Evolutionary conservation across 306 rosid species (phyloP), one percentile per base, ranked within the genome.

Genomic region (Quercus parvula): DNA sequence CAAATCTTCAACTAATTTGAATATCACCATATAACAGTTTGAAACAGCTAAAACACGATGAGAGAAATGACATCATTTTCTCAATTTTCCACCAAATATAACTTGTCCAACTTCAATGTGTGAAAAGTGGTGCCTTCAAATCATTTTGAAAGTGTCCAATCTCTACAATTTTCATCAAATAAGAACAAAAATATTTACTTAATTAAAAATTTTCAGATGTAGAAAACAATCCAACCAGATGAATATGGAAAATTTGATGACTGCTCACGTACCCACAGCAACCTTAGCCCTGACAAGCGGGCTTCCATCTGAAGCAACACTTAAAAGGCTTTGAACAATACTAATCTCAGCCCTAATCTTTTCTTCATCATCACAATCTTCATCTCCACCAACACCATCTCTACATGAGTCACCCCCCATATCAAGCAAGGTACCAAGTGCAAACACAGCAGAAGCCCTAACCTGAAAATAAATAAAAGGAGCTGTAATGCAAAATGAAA

Each of bases 231-330:
- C 75, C 56, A 51, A 80, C 64, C 56, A 58, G 27, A 76, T n/a
- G 15, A 41, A 82, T 20, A 74, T 33, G 44, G 71, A 78, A 59
- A 68, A 75, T 73, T 68, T 67, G 71, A 83, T 75, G 73, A 77
- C 56, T 54, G 61, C 77, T 86, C 77, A 89, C 99, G 73, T 93
- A 96, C 99, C 99, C 71, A 90, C 98, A 77, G 97, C 97, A 78
- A 91, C 98, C 88, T 93, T 98, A 1, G 97, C 94, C 91, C 99
- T 89, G 85, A 96, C 99, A 84, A 96, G 85, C 67, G 98, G 99
- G 81, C 99, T 96, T 78, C 99, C 98, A 84, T 96, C 99, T 59
- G 98, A 89, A 86, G 89, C 94, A 86, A 91, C 94, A 82, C 87
- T 80, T 82, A 96, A 82, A 49, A 96, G 84, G 80, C 92, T 89